These are phyloP conservation scores for Misopates orontium DNA, from an alignment of 257 asterid species.

Conservation along the genomic window DNA sequence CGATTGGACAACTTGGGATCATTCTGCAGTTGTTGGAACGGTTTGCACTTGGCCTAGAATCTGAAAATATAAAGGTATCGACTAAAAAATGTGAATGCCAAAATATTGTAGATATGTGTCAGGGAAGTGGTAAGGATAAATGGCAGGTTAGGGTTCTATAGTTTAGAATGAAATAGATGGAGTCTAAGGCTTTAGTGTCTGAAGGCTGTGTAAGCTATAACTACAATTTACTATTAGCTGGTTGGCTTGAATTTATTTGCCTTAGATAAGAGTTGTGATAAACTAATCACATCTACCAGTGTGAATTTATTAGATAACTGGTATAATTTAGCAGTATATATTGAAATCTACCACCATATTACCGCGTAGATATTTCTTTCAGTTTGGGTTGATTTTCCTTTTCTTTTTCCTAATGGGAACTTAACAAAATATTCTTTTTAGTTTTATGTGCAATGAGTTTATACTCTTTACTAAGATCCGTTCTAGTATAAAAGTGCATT, in stretches of 20 bases:
- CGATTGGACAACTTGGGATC: conserved; percentile 70
- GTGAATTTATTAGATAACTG: neutral
- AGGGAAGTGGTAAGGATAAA: conserved; percentile 3
- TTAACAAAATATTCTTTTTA: neutral
- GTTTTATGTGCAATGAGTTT: neutral
- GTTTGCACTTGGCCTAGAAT: conserved; percentile 47
- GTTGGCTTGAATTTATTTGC: neutral
- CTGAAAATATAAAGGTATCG: conserved; percentile 61
- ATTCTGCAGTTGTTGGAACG: conserved; percentile 79
- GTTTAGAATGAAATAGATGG: neutral
- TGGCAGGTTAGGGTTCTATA: conserved; percentile 16
- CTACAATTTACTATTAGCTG: conserved; percentile 11
- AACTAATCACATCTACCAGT: neutral
- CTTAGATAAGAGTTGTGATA: neutral
- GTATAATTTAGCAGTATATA: conserved; percentile 12
- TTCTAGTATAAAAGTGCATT: conserved; percentile 3
- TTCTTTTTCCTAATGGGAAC: neutral
- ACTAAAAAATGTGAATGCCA: neutral
- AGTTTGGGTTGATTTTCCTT: neutral
- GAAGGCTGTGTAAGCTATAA: conserved; percentile 1
- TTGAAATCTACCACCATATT: conserved; percentile 13
- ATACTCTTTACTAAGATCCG: conserved; percentile 13
- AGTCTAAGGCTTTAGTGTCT: conserved; percentile 13
- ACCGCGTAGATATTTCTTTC: neutral
- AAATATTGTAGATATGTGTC: conserved; percentile 1